Evolutionary conservation across 176 grass and related monocot genomes (phyloP), one percentile per base, ranked within the genome.

Genomic region (Chloris gayana): DNA sequence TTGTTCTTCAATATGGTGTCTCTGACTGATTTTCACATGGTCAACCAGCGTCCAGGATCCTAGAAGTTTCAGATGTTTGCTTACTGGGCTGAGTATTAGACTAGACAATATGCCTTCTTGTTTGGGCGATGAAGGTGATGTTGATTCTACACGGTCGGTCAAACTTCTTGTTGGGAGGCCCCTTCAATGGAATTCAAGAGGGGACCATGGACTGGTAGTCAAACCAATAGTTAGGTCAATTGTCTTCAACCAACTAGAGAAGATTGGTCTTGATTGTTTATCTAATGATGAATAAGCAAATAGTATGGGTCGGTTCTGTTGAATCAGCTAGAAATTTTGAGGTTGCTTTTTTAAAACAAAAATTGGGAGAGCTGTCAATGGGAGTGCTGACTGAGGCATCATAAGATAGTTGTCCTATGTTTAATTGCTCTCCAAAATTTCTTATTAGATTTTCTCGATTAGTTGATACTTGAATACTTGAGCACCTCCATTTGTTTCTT

Each of bases 121-220:
- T 82, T 82, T 26, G 41, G 41, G 13, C 25, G 57, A 77, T 31
- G 67, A 67, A 82, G 56, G 32, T 25, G 72, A 34, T 72, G 74
- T 69, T 86, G 74, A 46, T 82, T 90, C 79, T 26, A 82, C 83
- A 78, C 41, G 68, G 60, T 67, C 51, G 82, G 83, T 89, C 88
- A 86, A 86, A 82, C 79, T 74, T 86, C 50, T 69, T 69, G 74
- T 63, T 88, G 64, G 73, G 26, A 26, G 22, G 67, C 67, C 72
- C 31, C 69, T 68, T 85, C 77, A 51, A 68, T 32, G 67, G 83
- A 82, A 85, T 78, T 85, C 67, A 85, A 22, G 72, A 19, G 38
- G 50, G 46, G 45, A 31, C 37, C 33, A 58, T 51, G 44, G 76
- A 76, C 82, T 56, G 27, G 21, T 66, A 57, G 72, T 85, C 87